Base-by-base conservation (phyloP, 2,329 filamentous ascomycete species). In the Calonectria naviculata region DNA sequence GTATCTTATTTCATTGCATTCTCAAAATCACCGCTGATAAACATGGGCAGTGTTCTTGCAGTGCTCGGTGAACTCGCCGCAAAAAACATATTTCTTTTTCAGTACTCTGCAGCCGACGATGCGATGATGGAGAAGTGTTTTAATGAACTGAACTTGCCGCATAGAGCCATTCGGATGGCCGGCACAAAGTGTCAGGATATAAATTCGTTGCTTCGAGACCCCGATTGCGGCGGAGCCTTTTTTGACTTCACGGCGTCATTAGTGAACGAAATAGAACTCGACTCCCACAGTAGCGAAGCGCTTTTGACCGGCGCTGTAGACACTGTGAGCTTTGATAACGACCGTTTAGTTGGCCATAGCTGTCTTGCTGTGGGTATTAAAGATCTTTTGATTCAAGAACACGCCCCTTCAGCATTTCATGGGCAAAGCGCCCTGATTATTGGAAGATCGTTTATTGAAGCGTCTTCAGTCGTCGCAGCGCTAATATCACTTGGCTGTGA, bases 121-220 rank as follows among this genome's bases (percentile, higher is more conserved):
- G 65, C 65, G 5, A 52, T 71, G 13, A 73, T 73, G 62, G 65
- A 71, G 15, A 73, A 73, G 31, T 71, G 71, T 42, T 73, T 73
- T 29, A 71, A 73, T 5, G 71, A 73, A 42, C 36, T 73, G 15
- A 73, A 71, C 26, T 42, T 73, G 4, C 68, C 71, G 7, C 71
- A 73, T 26, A 49, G 34, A 15, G 69, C 38, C 26, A 19, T 63
- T 19, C 46, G 36, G 9, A 26, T 54, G 12, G 21, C 41, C 1
- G 38, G 64, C 8, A 28, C 24, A 15, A 42, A 42, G 13, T 10
- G 46, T 9, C 19, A 47, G 2, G 42, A 31, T 13, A 38, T 54
- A 3, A 47, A 69, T 29, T 44, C 46, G 4, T 47, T 73, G 1
- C 42, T 71, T 7, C 15, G 31, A 15, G 56, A 69, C 12, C 24